A percentile compares a stretch with the other conserved stretches of the same genome.
phyloP scores from a whole-genome alignment of 805 yeast genomes.

The Saccharomyces paradoxus region DNA sequence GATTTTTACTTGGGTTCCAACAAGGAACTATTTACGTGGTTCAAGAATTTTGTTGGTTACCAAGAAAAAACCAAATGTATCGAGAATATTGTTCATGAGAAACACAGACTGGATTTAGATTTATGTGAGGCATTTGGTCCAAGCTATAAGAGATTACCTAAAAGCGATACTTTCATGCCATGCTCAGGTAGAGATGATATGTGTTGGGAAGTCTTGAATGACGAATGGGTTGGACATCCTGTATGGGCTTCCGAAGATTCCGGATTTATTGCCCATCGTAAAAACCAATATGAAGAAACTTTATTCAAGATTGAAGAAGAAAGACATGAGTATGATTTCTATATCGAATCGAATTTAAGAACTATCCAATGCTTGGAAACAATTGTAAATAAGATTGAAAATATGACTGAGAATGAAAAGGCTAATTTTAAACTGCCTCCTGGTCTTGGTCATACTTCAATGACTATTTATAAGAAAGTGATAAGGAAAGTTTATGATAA shows the following conservation, averaged over 20 bases:
- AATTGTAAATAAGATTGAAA: constrained; percentile 85
- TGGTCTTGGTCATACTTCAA: constrained; percentile 86
- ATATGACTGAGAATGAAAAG: constrained; percentile 87
- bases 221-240: constrained; percentile 99
- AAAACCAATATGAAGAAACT: constrained; percentile 95
- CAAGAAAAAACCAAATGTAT: constrained; percentile 78
- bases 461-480: constrained; percentile 87
- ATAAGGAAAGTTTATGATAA: constrained; percentile 87
- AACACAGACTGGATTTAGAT: constrained; percentile 83
- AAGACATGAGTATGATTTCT: constrained; percentile 92
- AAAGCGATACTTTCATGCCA: constrained; percentile 91
- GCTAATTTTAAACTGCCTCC: constrained; percentile 79
- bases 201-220: constrained; percentile 98
- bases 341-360: constrained; percentile 89
- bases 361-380: constrained; percentile 94
- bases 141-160: constrained; percentile 85
- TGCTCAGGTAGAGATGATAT: constrained; percentile 97
- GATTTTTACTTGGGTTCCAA: constrained; percentile 79
- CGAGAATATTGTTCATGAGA: constrained; percentile 79
- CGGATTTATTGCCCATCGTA: constrained; percentile 97
- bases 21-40: constrained; percentile 80
- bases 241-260: constrained; percentile 99
- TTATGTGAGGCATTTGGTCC: constrained; percentile 94
- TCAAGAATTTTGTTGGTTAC: constrained; percentile 82
- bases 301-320: constrained; percentile 93